A percentile compares a stretch with the other conserved stretches of the same genome.
These are phyloP conservation scores for Aspergillus brunneoviolaceus DNA, from an alignment of 2,329 filamentous ascomycete species.

Conservation along the genomic window DNA sequence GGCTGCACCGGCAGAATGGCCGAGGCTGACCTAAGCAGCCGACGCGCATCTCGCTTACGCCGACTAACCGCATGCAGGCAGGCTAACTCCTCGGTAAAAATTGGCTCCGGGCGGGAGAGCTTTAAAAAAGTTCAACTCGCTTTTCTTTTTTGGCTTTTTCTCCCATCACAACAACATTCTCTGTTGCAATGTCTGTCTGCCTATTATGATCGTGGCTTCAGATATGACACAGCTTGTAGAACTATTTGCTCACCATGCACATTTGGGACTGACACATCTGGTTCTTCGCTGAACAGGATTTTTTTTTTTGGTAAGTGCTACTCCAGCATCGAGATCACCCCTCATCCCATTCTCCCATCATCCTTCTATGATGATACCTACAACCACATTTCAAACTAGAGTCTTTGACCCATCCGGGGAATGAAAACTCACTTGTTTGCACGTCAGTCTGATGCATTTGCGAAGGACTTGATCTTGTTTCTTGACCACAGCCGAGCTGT, in stretches of 20 bases:
- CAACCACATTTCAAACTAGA: conserved; percentile 81
- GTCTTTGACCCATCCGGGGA: conserved; percentile 80
- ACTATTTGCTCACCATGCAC: conserved; percentile 4
- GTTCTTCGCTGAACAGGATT: conserved; percentile 1
- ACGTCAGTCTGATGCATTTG: conserved; percentile 81
- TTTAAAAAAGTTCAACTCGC: conserved; percentile 30
- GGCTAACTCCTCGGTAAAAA: conserved; percentile 26
- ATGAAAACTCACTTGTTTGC: conserved; percentile 77
- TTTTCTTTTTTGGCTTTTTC: conserved; percentile 20
- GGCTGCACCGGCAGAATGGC: neutral
- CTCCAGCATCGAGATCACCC: conserved; percentile 2
- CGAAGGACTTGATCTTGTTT: conserved; percentile 13
- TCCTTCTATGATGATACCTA: conserved; percentile 70
- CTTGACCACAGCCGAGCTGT: neutral
- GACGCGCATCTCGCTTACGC: neutral
- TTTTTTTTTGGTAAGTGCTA: conserved; percentile 30
- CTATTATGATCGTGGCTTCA: conserved; percentile 9
- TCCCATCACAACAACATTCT: conserved; percentile 3
- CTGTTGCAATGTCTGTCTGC: conserved; percentile 13
- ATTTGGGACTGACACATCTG: conserved; percentile 9
- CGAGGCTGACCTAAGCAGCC: neutral
- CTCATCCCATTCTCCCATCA: conserved; percentile 25
- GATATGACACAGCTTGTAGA: conserved; percentile 10
- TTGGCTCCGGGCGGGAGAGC: conserved; percentile 29
- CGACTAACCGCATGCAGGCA: conserved; percentile 2